Evolutionary conservation across 805 yeast genomes (phyloP), one percentile per base, ranked within the genome.

Genomic region (Pichia insulana): DNA sequence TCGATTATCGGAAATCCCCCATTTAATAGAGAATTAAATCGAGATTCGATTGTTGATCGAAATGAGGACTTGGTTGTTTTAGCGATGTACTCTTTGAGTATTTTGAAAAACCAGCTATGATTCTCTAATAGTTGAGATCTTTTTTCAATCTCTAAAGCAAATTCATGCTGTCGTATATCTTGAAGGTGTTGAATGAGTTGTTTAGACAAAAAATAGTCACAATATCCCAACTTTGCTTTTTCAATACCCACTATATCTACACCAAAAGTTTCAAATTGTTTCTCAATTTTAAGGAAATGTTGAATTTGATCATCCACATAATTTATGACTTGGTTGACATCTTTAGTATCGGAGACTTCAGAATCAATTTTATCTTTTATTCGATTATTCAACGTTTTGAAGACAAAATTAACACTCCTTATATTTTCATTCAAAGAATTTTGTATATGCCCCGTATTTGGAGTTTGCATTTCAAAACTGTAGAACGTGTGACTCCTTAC

Each of bases 21-120:
- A 32, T 43, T 43, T 11, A 43, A 17, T 19, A 43, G 36, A 2
- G 35, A 30, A 20, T 43, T 43, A 22, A 43, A 39, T 11, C 46
- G 30, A 1, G 46, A 43, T 17, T 36, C 25, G 11, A 43, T 32
- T 19, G 35, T 39, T 10, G 44, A 41, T 22, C 37, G 44, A 34
- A 37, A 41, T 16, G 31, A 27, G 13, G 10, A 22, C 15, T 34
- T 31, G 25, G 41, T 13, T 12, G 44, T 17, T 28, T 32, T 37
- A 13, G 37, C 18, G 11, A 41, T 43, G 18, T 22, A 38, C 13
- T 38, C 46, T 26, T 43, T 43, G 9, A 43, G 20, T 8, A 19
- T 39, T 18, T 43, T 43, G 15, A 28, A 43, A 18, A 35, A 32
- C 39, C 40, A 30, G 11, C 11, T 2, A 16, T 43, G 31, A 6